Evolutionary conservation across 2,329 filamentous ascomycete genomes (phyloP).

Genomic region (Paracamarosporium sp.): DNA sequence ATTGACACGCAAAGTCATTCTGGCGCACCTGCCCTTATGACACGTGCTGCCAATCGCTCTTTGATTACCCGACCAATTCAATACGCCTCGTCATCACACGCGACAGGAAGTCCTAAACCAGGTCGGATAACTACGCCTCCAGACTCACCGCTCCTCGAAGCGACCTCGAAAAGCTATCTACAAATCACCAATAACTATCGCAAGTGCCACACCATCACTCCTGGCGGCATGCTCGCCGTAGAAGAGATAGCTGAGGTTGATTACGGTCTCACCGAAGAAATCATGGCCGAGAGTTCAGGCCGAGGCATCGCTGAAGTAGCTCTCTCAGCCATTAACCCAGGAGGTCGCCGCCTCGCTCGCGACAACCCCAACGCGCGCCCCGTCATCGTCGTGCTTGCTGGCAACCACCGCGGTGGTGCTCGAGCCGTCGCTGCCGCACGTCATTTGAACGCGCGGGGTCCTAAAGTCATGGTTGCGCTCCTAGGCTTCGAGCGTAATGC

Average conservation of each 20-base stretch:
- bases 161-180: slow-evolving; percentile 47
- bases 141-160: slow-evolving; percentile 43
- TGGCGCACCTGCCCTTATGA: slow-evolving; percentile 35
- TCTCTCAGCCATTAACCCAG: slow-evolving; percentile 67
- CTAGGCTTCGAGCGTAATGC: slow-evolving; percentile 84
- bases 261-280: slow-evolving; percentile 83
- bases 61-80: slow-evolving; percentile 34
- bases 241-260: slow-evolving; percentile 91
- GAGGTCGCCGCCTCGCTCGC: slow-evolving; percentile 63
- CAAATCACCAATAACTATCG: slow-evolving; percentile 61
- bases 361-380: slow-evolving; percentile 57
- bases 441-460: slow-evolving; percentile 82
- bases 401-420: slow-evolving; percentile 91
- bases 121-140: slow-evolving; percentile 42
- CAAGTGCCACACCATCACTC: slow-evolving; percentile 64
- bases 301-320: slow-evolving; percentile 87
- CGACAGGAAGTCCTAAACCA: slow-evolving; percentile 43
- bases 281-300: slow-evolving; percentile 91
- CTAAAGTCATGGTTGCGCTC: slow-evolving; percentile 82
- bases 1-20: slow-evolving; percentile 33
- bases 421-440: slow-evolving; percentile 84
- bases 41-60: slow-evolving; percentile 36
- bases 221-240: slow-evolving; percentile 88
- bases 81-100: slow-evolving; percentile 46
- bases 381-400: slow-evolving; percentile 80